Evolutionary conservation across 2,329 filamentous ascomycete species (phyloP), one percentile per base, ranked within the genome.

Genomic region (Fusarium caatingaense): DNA sequence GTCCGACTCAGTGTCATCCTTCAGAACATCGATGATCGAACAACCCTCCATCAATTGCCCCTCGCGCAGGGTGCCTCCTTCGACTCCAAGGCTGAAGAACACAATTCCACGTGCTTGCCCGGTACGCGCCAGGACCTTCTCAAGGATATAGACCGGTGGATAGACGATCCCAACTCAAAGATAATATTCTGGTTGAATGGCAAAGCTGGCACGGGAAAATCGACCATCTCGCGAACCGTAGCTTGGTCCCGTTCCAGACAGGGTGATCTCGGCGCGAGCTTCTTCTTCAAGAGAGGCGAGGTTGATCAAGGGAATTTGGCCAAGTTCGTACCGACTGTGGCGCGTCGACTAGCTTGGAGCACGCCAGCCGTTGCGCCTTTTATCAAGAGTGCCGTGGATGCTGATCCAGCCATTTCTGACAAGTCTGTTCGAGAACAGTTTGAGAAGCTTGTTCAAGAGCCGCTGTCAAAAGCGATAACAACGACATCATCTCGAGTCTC

Each of bases 131-230:
- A 25, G 4, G 18, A 4, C 3, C 16, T 60, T 3, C n/a, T 60
- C 0, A 1, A 1, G 1, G 6, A 9, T 2, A 4, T 57, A 0
- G 8, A 7, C 0, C 4, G 11, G 0, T 60, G 56, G 56, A 10
- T 8, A 8, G 30, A 12, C 2, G 13, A 47, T 0, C 7, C 25
- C 1, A 15, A 53, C 3, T 12, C 53, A 1, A 47, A 47, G 9
- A n/a, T 41, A 16, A 23, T 60, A 1, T 60, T 58, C 11, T 32
- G 30, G 30, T 32, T 32, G 8, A 32, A 32, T 9, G 30, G 30
- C 1, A 32, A 32, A 16, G 30, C 30, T 16, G 30, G 30, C 7
- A 32, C 15, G 3, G 30, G 30, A 32, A 32, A 32, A 32, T 32
- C 30, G 8, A 32, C 30, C 15, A 32, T 16, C 30, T 32, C 15